These are phyloP conservation scores for Zygoascus flipseniorum DNA, from an alignment of 805 yeast species.

Conservation along the genomic window DNA sequence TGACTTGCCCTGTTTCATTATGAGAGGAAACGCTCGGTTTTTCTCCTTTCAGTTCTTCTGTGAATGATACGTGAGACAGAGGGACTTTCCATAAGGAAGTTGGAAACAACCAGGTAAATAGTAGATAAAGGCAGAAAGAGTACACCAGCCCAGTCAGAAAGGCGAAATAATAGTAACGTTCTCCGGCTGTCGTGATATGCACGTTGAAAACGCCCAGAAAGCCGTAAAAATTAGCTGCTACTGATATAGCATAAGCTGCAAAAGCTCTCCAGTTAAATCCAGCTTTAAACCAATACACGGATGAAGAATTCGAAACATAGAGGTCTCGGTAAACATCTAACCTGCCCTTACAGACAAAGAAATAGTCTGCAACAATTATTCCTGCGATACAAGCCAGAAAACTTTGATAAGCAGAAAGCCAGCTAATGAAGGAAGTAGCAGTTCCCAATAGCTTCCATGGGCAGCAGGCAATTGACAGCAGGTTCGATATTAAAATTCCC, in stretches of 20 bases:
- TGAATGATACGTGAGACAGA: not conserved
- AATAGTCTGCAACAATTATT: constrained; percentile 12
- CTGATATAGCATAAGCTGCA: constrained; percentile 8
- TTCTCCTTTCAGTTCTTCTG: not conserved
- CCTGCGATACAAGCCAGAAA: constrained; percentile 13
- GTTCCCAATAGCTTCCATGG: constrained; percentile 15
- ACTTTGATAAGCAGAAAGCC: constrained; percentile 13
- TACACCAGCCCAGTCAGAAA: constrained; percentile 7
- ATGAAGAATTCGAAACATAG: not conserved
- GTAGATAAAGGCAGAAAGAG: constrained; percentile 3
- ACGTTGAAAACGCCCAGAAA: constrained; percentile 10
- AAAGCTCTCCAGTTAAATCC: constrained; percentile 12
- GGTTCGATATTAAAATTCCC: constrained; percentile 30
- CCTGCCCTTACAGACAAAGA: constrained; percentile 6
- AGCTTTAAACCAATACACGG: constrained; percentile 8
- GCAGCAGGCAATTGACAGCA: constrained; percentile 16
- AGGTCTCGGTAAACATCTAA: constrained; percentile 6
- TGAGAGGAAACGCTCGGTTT: not conserved
- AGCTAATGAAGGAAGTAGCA: constrained; percentile 7
- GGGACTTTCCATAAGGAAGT: not conserved
- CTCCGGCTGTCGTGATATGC: constrained; percentile 3
- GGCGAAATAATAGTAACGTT: constrained; percentile 9
- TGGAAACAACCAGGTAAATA: constrained; percentile 2
- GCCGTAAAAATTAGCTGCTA: constrained; percentile 13
- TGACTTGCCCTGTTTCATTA: not conserved